phyloP scores from a whole-genome alignment of 1,284 basidiomycete species.

The Sanghuangporus baumii region DNA sequence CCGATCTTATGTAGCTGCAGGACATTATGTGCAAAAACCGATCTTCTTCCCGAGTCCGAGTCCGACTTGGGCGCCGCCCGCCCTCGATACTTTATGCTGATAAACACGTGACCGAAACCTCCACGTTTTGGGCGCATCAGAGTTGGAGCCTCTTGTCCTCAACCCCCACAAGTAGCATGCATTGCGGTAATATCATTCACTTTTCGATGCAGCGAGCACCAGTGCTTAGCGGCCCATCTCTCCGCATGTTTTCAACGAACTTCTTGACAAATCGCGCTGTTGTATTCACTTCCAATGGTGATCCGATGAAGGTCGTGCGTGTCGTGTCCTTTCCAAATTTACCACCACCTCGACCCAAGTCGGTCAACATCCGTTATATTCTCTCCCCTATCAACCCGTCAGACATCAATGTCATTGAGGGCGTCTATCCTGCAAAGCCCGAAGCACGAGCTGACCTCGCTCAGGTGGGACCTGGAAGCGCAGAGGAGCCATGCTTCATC shows the following conservation, averaged over 20 bases:
- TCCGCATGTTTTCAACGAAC: constrained; percentile 11
- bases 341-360: constrained; percentile 44
- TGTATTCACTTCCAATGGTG: constrained; percentile 55
- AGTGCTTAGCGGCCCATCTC: no score
- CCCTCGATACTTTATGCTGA: no score
- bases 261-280: constrained; percentile 49
- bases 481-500: constrained; percentile 43
- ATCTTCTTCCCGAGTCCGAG: no score
- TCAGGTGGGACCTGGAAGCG: constrained; percentile 27
- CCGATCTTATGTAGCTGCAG: no score
- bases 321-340: constrained; percentile 48
- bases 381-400: constrained; percentile 79
- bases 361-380: constrained; percentile 63
- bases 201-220: not conserved
- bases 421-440: constrained; percentile 72
- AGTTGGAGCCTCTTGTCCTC: no score
- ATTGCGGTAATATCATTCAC: not conserved
- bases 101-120: no score
- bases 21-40: no score
- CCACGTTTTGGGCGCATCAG: no score
- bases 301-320: constrained; percentile 53
- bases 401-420: constrained; percentile 78
- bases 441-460: constrained; percentile 33
- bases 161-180: no score
- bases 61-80: no score